Evolutionary conservation across 2,329 filamentous ascomycete species (phyloP), one percentile per base, ranked within the genome.

Genomic region (Annulohypoxylon truncatum): DNA sequence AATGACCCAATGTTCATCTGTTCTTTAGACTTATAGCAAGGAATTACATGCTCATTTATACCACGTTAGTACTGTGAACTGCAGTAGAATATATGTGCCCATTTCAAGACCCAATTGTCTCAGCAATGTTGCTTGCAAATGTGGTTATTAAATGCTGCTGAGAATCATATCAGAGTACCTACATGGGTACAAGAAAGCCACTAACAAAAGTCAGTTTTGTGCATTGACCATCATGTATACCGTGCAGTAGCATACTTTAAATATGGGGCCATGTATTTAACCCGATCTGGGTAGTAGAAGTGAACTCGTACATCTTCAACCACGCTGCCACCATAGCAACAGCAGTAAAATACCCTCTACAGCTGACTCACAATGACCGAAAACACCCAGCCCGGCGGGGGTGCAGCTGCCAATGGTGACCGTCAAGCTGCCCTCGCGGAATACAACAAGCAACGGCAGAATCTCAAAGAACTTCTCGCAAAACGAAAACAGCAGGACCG

Each of bases 401-500:
- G 62, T 20, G 61, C 58, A 8, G 66, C 64, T 48, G 33, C 66
- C 26, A 72, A 68, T 51, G 72, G 69, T 26, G 73, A 75, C 22
- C 73, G 64, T 7, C 64, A 72, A 46, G 61, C 67, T 1, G 66
- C 64, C 4, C 29, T 76, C 20, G 75, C 76, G 47, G 83, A 85
- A 71, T 85, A 85, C 66, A 82, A 83, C 73, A 83, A 84, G 66
- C 81, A 84, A 44, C 82, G 84, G 66, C 77, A 80, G 48, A 79
- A 80, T 26, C 80, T 85, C 55, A 82, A 82, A 47, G 82, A 84
- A 29, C 76, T 85, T 53, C 77, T 85, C 20, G 80, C 83, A 51
- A 74, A 72, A 35, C 71, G 69, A 42, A 74, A 73, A 53, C 50
- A 71, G 24, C 68, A 74, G 44, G 72, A 74, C 56, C 70, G 71